These are phyloP conservation scores for Penicillium capsulatum DNA, from an alignment of 2,329 filamentous ascomycete genomes.

Conservation along the genomic window DNA sequence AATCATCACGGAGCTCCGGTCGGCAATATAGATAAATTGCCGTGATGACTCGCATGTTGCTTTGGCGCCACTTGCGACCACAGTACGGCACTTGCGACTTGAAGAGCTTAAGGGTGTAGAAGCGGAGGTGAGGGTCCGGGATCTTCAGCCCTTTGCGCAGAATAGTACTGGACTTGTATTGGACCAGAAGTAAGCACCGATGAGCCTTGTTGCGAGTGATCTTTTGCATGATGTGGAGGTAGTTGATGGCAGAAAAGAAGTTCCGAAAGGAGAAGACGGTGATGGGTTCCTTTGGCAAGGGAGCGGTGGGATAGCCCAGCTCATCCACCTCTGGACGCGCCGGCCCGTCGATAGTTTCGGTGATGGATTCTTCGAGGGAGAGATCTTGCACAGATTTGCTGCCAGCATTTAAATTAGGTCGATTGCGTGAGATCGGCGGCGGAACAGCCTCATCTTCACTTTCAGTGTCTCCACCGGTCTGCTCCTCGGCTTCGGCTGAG, in stretches of 20 bases:
- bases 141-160: slow-evolving; percentile 88
- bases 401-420: slow-evolving; percentile 31
- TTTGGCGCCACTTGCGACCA: slow-evolving; percentile 94
- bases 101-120: slow-evolving; percentile 96
- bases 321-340: slow-evolving; percentile 69
- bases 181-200: slow-evolving; percentile 85
- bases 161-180: slow-evolving; percentile 91
- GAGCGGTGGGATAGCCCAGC: slow-evolving; percentile 70
- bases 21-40: slow-evolving; percentile 91
- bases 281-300: slow-evolving; percentile 66
- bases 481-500: slow-evolving; percentile 33
- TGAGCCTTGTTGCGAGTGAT: slow-evolving; percentile 95
- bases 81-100: slow-evolving; percentile 98
- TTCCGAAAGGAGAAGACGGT: slow-evolving; percentile 89
- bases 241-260: slow-evolving; percentile 93
- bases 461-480: slow-evolving; percentile 35
- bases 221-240: slow-evolving; percentile 94
- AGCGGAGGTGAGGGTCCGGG: slow-evolving; percentile 77
- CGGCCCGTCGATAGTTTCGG: slow-evolving; percentile 25
- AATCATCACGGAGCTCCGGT: slow-evolving; percentile 89
- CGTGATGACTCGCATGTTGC: slow-evolving; percentile 98
- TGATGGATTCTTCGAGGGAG: slow-evolving; percentile 24
- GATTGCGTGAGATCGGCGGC: slow-evolving; percentile 69
- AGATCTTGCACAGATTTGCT: slow-evolving; percentile 23
- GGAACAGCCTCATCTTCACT: slow-evolving; percentile 72